Evolutionary conservation across 371 early-diverging fungal genomes (phyloP), one percentile per base, ranked within the genome.

Genomic region (Mortierella polycephala): DNA sequence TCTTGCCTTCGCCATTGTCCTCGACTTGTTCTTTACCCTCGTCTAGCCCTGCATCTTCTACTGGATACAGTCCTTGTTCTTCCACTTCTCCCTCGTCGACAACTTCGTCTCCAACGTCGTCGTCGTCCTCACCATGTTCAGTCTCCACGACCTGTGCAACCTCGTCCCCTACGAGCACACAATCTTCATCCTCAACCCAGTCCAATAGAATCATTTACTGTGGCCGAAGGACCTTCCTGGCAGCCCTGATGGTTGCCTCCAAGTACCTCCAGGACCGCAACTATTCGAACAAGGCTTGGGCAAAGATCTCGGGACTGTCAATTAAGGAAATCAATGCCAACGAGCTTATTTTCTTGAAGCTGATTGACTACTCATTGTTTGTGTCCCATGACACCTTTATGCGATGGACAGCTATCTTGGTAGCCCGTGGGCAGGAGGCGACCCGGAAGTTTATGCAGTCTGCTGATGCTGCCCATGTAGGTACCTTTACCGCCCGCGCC

Each of bases 271-370:
- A 86, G 66, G 93, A 93, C 79, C 87, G 89, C 66, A 88, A 92
- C 39, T 93, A 90, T 72, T 87, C 91, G 50, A 92, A 91, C 85
- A 88, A 86, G 53, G 91, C 91, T n/a, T 93, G 93, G 93, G 88
- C 89, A 55, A 89, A 89, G 75, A 88, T 93, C 46, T 91, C 93
- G 21, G 86, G 89, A 55, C 85, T 93, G 46, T 81, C 87, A 13
- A 71, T 85, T 61, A 64, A 76, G 40, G 86, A 89, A 79, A 83
- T 89, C 57, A 89, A 90, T 83, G 86, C 86, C 42, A 89, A 92
- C 64, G 93, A 93, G 81, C 81, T 87, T 12, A 86, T 85, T 46
- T 93, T 93, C 80, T 67, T 93, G 16, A 81, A 88, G 49, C 81
- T 90, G 62, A 88, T 93, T 57, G 87, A 91, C 69, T 90, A 93